These are phyloP conservation scores for Rhodotorula taiwanensis DNA, from an alignment of 768 basidiomycete genomes.

Conservation along the genomic window DNA sequence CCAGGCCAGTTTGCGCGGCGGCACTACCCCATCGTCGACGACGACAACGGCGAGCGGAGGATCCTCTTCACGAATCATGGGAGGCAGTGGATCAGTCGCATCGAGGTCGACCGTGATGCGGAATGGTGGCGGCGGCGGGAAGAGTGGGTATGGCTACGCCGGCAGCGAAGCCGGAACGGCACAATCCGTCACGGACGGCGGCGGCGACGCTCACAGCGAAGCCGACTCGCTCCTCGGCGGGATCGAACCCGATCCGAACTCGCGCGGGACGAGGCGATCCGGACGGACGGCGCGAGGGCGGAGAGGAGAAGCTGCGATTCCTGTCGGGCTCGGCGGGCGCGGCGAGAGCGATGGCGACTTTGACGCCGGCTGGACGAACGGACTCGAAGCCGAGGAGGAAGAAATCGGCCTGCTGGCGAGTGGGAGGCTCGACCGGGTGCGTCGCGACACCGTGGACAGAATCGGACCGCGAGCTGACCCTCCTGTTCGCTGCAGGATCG, in stretches of 20 bases:
- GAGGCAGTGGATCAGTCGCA: too few species aligned
- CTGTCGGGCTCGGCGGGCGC: constrained; percentile 5
- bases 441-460: too few species aligned
- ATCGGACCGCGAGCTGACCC: not conserved
- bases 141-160: not conserved
- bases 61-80: not conserved
- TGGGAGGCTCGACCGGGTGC: constrained; percentile 14
- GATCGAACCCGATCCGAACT: not conserved
- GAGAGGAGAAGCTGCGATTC: not conserved
- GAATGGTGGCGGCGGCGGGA: not conserved
- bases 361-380: constrained; percentile 38
- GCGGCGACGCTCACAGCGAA: constrained; percentile 5
- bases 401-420: constrained; percentile 17
- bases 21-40: not conserved
- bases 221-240: constrained; percentile 1
- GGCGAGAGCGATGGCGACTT: constrained; percentile 39
- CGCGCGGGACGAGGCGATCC: not conserved
- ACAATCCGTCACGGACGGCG: not conserved
- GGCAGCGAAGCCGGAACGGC: not conserved
- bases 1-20: not conserved
- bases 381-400: constrained; percentile 23
- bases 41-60: not conserved
- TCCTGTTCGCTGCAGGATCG: not conserved
- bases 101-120: too few species aligned
- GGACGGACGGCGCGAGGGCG: not conserved